Evolutionary conservation across 176 grass and related monocot genomes (phyloP), one percentile per base, ranked within the genome.

Genomic region (Musa troglodytarum): DNA sequence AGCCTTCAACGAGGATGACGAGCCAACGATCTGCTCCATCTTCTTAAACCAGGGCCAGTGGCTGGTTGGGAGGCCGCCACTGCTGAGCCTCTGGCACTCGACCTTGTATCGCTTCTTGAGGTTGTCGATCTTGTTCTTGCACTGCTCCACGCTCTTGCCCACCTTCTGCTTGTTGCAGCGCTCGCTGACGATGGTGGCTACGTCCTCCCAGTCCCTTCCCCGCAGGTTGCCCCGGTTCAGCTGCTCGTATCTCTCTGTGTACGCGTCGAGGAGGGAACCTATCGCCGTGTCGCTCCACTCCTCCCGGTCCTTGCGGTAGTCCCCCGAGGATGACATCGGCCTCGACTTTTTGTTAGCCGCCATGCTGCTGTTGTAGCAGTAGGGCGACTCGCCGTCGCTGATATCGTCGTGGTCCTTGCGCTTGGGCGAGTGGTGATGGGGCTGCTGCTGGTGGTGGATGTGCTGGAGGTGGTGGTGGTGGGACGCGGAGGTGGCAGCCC

Each of bases 81-180:
- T 68, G 62, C 67, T n/a, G 49, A 92, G 75, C 16, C 93, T 85
- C 50, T 97, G 90, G 72, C 90, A 90, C 74, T 97, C 93, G 11
- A 97, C 93, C 87, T 97, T 97, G 82, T 88, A 97, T 1, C 90
- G 85, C 63, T 97, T 97, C 81, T 97, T 97, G 12, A 97, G 87
- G 68, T 97, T 97, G 63, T 97, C 93, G 54, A 97, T 93, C 87
- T 97, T 97, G 82, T 97, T 97, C 81, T 97, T 97, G 52, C 93
- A 93, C 72, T 97, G 90, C 77, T 97, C 93, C 15, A 97, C 93
- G 59, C 83, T 97, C 85, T 97, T 96, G 52, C 72, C 75, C 49
- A 50, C 61, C 52, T 71, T 78, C 67, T 53, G 54, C 62, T 65
- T 57, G 59, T 80, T 22, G 57, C 76, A 59, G 52, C 61, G 68